Evolutionary conservation across 257 asterid genomes (phyloP), one percentile per base, ranked within the genome.

Genomic region (Solanum etuberosum): DNA sequence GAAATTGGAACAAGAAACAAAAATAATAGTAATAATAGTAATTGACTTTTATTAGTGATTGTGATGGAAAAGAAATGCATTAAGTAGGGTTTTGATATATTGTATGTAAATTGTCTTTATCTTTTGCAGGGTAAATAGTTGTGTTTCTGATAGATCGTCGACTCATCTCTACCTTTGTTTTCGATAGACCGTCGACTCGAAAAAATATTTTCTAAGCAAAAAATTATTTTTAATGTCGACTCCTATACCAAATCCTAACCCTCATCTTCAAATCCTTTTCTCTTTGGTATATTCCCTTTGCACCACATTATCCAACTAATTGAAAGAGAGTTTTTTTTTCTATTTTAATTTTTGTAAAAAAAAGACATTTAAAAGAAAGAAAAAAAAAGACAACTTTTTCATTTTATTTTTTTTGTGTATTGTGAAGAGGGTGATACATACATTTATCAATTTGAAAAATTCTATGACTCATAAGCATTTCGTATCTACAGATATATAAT

Each of bases 101-200:
- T 13, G 14, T 46, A 46, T 2, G 20, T 4, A 46, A 2, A 46
- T 13, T 46, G 6, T 46, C 0, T 46, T 46, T 46, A 46, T 5
- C 0, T 46, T 42, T 48, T 48, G 1, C 5, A 15, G 23, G 23
- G 1, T 48, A 48, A 15, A 48, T 48, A 16, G 3, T 15, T 48
- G 23, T 15, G 21, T 48, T 16, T 48, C 0, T 2, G 7, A 48
- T 48, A 48, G 9, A 48, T 6, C 59, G 21, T 15, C 9, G 1
- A 48, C 8, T 15, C 3, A 48, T 48, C 2, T 48, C 9, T 48
- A 15, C 3, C 8, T 48, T 48, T 48, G 23, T 51, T 51, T 51
- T 0, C 9, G 10, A 18, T 51, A 51, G 9, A 51, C 4, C 2
- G 2, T 51, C 1, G 23, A 6, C 1, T 51, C 0, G 1, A 16